A percentile compares a stretch with the other conserved stretches of the same genome.
These are phyloP conservation scores for Lenwebbia sp. DNA, from an alignment of 345 rosid genomes.

Conservation along the genomic window DNA sequence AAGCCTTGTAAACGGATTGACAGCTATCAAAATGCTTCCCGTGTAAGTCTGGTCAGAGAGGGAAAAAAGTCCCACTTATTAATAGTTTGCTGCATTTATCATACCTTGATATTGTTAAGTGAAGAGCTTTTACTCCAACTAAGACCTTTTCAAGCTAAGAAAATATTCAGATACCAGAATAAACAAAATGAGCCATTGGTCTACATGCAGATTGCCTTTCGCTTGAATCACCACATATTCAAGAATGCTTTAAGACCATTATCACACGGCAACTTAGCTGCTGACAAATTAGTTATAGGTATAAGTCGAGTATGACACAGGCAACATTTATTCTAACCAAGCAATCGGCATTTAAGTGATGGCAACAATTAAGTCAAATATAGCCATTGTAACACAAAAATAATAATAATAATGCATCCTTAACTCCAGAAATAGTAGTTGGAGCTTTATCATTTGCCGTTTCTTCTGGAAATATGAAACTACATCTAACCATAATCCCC, in stretches of 20 bases:
- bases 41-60: slow-evolving; percentile 64
- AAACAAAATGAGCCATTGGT: not conserved
- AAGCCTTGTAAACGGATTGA: slow-evolving; percentile 96
- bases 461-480: not conserved
- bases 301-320: not conserved
- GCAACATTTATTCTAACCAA: not conserved
- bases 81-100: not conserved
- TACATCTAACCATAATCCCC: not conserved
- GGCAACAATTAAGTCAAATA: not conserved
- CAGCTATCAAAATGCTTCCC: slow-evolving; percentile 96
- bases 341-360: not conserved
- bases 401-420: not conserved
- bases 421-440: not conserved
- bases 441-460: not conserved
- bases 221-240: not conserved
- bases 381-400: not conserved
- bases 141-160: not conserved
- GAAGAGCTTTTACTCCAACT: not conserved
- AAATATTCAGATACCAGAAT: not conserved
- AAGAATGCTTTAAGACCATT: not conserved
- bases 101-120: not conserved
- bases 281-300: not conserved
- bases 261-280: not conserved
- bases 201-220: not conserved
- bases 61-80: not conserved